Evolutionary conservation across 177 flowering plant species (phyloP).

Genomic region (Vitis hybrid): DNA sequence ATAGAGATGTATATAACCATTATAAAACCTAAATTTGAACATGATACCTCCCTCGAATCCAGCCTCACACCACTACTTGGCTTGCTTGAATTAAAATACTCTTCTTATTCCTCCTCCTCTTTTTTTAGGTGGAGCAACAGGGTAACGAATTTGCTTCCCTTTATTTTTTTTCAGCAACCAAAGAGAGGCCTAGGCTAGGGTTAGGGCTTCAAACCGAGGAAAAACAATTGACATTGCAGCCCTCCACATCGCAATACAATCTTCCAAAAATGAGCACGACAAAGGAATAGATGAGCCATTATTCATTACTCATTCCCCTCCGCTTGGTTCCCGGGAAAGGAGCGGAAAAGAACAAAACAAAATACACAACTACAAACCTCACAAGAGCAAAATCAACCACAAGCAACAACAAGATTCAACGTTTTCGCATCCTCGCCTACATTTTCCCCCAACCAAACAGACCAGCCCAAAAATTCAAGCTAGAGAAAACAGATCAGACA

Average conservation of each 20-base stretch:
- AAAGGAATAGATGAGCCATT: background rate
- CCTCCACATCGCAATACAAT: background rate
- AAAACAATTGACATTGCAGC: background rate
- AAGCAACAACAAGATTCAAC: no score
- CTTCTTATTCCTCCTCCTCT: background rate
- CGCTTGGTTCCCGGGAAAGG: background rate
- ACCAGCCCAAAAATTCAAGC: background rate
- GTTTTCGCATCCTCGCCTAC: no score
- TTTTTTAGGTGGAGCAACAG: background rate
- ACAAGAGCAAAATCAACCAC: no score
- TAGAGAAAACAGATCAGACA: constrained; percentile 19
- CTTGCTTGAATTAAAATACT: background rate
- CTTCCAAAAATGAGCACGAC: background rate
- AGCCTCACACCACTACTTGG: no score
- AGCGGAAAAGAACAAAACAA: background rate
- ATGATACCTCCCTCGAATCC: no score
- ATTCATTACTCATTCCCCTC: background rate
- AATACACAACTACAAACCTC: no score
- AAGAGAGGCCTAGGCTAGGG: background rate
- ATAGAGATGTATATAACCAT: no score
- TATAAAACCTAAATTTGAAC: no score
- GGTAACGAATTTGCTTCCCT: background rate
- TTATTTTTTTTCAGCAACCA: background rate
- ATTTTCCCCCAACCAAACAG: background rate
- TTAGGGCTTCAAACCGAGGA: background rate